A percentile compares a stretch with the other conserved stretches of the same genome.
phyloP scores from a whole-genome alignment of 768 basidiomycete genomes.

The Tulasnella sp. region DNA sequence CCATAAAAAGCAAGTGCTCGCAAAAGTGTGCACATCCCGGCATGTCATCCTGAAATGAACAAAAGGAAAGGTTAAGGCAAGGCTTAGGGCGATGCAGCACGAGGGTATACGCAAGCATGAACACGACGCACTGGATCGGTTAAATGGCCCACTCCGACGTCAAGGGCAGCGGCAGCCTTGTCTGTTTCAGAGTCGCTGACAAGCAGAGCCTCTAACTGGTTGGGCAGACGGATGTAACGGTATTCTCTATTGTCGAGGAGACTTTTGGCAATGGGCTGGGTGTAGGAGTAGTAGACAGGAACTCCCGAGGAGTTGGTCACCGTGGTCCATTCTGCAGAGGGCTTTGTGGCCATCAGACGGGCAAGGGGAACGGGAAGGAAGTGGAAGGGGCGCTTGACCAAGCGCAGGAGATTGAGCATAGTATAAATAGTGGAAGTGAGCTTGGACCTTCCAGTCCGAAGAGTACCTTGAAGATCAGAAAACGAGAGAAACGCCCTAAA shows the following conservation, averaged over 20 bases:
- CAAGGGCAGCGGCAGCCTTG: constrained; percentile 89
- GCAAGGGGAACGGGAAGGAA: not conserved
- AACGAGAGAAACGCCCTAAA: not conserved
- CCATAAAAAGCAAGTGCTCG: constrained; percentile 95
- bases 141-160: constrained; percentile 90
- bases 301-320: not conserved
- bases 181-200: constrained; percentile 81
- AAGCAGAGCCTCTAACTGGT: constrained; percentile 80
- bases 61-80: not conserved
- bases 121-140: constrained; percentile 74
- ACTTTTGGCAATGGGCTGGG: constrained; percentile 57
- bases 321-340: not conserved
- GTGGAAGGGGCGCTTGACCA: constrained; percentile 3
- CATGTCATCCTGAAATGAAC: constrained; percentile 60
- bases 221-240: constrained; percentile 71
- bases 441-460: not conserved
- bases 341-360: not conserved
- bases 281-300: constrained; percentile 38
- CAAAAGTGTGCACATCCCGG: constrained; percentile 92
- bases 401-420: not conserved
- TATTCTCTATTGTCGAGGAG: constrained; percentile 74
- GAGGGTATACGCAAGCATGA: not conserved
- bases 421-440: not conserved
- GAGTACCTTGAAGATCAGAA: not conserved
- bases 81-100: not conserved